phyloP scores from a whole-genome alignment of 495 filamentous ascomycete genomes.

The Wilcoxina mikolae region DNA sequence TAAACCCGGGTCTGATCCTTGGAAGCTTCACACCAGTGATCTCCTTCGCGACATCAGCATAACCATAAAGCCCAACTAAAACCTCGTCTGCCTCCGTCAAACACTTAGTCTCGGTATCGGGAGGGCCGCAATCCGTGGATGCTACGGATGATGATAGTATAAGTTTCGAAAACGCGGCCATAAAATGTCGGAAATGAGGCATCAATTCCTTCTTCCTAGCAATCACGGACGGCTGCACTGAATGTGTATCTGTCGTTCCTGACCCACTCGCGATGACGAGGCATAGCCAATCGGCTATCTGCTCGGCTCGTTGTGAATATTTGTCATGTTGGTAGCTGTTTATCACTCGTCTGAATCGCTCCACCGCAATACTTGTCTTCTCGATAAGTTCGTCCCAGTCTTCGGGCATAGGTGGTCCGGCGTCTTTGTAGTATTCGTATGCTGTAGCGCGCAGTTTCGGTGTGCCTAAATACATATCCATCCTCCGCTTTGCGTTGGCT shows the following conservation, averaged over 20 bases:
- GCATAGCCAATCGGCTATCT: conserved; percentile 91
- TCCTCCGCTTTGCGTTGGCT: neutral
- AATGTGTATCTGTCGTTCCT: conserved; percentile 94
- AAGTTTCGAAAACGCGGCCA: conserved; percentile 97
- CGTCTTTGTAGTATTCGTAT: conserved; percentile 36
- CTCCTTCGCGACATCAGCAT: conserved; percentile 84
- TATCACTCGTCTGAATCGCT: conserved; percentile 73
- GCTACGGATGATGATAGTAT: conserved; percentile 98
- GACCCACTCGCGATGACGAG: conserved; percentile 89
- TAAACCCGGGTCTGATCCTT: conserved; percentile 80
- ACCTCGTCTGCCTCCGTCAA: conserved; percentile 92
- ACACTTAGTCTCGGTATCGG: conserved; percentile 77
- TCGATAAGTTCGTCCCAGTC: conserved; percentile 81
- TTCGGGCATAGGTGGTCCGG: conserved; percentile 54
- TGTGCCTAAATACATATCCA: neutral
- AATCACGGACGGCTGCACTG: conserved; percentile 97
- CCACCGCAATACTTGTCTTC: conserved; percentile 78
- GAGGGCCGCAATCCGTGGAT: conserved; percentile 73
- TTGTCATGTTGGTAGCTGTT: conserved; percentile 65
- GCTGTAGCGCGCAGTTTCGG: neutral
- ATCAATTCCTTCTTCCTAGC: conserved; percentile 92
- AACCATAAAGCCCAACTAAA: conserved; percentile 80
- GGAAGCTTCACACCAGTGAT: conserved; percentile 81
- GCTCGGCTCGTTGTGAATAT: conserved; percentile 82
- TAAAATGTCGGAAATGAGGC: conserved; percentile 96